Percentiles rank a stretch among this genome's conserved stretches.
phyloP scores from a whole-genome alignment of 345 rosid genomes.

The Corchorus olitorius region DNA sequence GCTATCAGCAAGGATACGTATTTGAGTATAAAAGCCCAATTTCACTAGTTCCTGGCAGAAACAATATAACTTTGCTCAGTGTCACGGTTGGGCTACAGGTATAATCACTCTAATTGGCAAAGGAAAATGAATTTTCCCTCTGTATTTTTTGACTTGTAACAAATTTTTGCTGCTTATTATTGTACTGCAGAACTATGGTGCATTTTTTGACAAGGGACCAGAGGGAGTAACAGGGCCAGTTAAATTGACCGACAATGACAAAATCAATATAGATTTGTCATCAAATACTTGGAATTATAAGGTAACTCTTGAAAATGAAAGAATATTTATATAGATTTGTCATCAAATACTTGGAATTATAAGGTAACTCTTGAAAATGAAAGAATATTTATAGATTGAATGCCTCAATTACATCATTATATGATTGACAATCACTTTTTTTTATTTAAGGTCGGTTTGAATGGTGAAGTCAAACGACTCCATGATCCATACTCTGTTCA shows the following conservation, averaged over 20 bases:
- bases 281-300: no score
- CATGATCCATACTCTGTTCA: slow-evolving; percentile 7
- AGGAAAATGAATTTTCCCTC: no score
- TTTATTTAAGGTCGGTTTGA: slow-evolving; percentile 27
- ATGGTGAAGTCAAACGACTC: slow-evolving; percentile 30
- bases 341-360: no score
- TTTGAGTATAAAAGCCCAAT: no score
- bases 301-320: slow-evolving; percentile 24
- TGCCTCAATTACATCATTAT: not conserved
- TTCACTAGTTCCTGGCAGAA: no score
- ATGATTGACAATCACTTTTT: not conserved
- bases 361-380: slow-evolving; percentile 20
- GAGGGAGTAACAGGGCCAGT: slow-evolving; percentile 42
- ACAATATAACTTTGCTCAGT: slow-evolving; percentile 50
- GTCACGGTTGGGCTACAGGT: slow-evolving; percentile 46
- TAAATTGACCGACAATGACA: slow-evolving; percentile 18
- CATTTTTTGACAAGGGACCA: slow-evolving; percentile 21
- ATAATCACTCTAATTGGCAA: no score
- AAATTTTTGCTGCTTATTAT: slow-evolving; percentile 9
- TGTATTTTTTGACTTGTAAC: no score
- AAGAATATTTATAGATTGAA: slow-evolving; percentile 2
- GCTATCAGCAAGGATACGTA: no score
- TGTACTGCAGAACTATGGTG: slow-evolving; percentile 40
- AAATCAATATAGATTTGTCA: not conserved
- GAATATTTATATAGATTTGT: not conserved